These are phyloP conservation scores for Cynanchum wilfordii DNA, from an alignment of 257 asterid species.

Conservation along the genomic window DNA sequence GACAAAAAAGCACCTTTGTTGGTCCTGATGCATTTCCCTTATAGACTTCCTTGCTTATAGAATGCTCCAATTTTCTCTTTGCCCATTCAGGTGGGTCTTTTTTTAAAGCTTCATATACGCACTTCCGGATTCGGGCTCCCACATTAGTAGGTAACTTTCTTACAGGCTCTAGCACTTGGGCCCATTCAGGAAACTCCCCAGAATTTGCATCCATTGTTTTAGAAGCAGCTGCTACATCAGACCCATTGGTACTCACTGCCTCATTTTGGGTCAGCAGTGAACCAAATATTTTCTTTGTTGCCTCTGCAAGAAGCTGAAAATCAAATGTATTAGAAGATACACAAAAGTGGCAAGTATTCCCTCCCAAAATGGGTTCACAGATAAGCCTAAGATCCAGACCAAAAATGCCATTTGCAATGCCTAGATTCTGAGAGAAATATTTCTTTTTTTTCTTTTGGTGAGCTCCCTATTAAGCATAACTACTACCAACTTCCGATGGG, in stretches of 20 bases:
- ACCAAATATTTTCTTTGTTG: constrained; percentile 70
- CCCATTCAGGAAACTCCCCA: constrained; percentile 79
- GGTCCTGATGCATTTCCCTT: constrained; percentile 99
- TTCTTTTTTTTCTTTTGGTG: background rate
- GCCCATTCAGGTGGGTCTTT: constrained; percentile 94
- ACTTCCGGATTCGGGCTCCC: constrained; percentile 81
- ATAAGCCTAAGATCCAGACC: background rate
- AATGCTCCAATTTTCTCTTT: constrained; percentile 61
- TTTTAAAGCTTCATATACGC: constrained; percentile 73
- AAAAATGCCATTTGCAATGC: background rate
- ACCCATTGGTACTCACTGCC: constrained; percentile 37
- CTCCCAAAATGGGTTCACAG: background rate
- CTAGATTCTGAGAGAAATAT: background rate
- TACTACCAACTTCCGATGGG: background rate
- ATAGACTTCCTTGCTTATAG: constrained; percentile 92
- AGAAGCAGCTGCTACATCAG: constrained; percentile 41
- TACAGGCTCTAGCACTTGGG: constrained; percentile 84
- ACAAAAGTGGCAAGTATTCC: background rate
- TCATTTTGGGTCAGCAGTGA: constrained; percentile 48
- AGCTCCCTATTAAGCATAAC: background rate
- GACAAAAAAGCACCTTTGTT: constrained; percentile 63
- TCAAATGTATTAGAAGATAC: constrained; percentile 22
- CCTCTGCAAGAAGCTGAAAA: constrained; percentile 88
- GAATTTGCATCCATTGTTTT: constrained; percentile 38
- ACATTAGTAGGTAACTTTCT: constrained; percentile 96